Evolutionary conservation across 257 asterid species (phyloP), one percentile per base, ranked within the genome.

Genomic region (Agastache rugosa): DNA sequence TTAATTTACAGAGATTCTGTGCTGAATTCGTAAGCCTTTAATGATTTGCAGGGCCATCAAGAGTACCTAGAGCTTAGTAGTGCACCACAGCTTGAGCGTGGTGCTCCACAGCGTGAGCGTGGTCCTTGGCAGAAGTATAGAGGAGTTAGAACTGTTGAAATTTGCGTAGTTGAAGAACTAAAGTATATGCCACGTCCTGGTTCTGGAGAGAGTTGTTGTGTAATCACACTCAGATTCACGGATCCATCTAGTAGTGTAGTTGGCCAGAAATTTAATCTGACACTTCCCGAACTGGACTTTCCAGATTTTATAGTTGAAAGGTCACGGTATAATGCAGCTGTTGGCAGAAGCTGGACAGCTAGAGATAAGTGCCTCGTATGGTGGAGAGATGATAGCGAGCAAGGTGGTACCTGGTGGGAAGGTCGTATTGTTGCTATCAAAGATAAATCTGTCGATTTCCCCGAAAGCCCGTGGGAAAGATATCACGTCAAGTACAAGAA

Each of bases 391-490:
- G 90, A 79, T 31, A 84, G 72, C 56, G 87, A 25, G 61, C 82
- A 56, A 80, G 96, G 91, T 48, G 98, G 98, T 75, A 55, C 79
- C 44, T 94, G 92, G 93, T 94, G 96, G 94, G 84, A 85, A 16
- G 98, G 97, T 64, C 73, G 71, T 73, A 89, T 94, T 77, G 75
- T 78, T 66, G 82, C 82, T 69, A 81, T 87, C 39, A 81, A 83
- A 75, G 94, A 89, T 79, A 85, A 85, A 68, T 83, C 87, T 70
- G 69, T 50, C 35, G 82, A 85, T 47, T 91, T 86, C 79, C 98
- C 93, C 2, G 93, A 83, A n/a, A 88, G 97, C 75, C 98, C 97
- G 22, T 94, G 98, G 98, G 97, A 91, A 76, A 87, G 93, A 55
- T 92, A 72, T 81, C 78, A 48, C 15, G 83, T 94, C n/a, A 78